Evolutionary conservation across 179 eudicot species (phyloP), one percentile per base, ranked within the genome.

Genomic region (Camellia oleifera): DNA sequence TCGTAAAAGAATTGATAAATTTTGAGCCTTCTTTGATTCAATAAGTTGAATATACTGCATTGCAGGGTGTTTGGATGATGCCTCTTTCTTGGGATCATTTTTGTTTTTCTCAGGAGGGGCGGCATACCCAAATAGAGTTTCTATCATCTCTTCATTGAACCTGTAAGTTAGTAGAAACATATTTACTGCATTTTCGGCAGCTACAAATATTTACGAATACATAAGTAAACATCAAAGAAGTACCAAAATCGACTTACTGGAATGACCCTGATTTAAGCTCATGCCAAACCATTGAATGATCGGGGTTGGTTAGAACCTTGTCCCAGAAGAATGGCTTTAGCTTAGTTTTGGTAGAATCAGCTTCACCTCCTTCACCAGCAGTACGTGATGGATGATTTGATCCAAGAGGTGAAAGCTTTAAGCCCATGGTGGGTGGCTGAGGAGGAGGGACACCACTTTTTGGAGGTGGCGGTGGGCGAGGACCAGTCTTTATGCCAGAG

Each of bases 271-370:
- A 85, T 78, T 88, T 92, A 56, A 95, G 82, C 77, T 95, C 93
- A 83, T 91, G 88, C 99, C 99, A 95, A 73, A 95, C 99, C 99
- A 95, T 95, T n/a, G 99, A 91, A 77, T 93, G 95, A 75, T 93
- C 92, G 70, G 99, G 95, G 82, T 84, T 90, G 17, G 99, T 97
- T 32, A 85, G 80, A 81, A 95, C 99, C 86, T 95, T 95, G 61
- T 95, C 99, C 98, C 98, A 95, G 83, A 95, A 95, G 83, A 95
- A 91, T 14, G 97, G 98, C 90, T 95, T 95, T n/a, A 95, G 81
- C 83, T 95, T 95, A 66, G 97, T 83, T 84, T 94, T 94, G 13
- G 90, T 77, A 83, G 83, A 88, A 72, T 85, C 89, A 71, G 82
- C 83, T 60, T 88, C 91, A 73, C 26, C 79, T 23, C 81, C 82